Evolutionary conservation across 805 yeast species (phyloP), one percentile per base, ranked within the genome.

Genomic region (Limtongozyma cylindracea): DNA sequence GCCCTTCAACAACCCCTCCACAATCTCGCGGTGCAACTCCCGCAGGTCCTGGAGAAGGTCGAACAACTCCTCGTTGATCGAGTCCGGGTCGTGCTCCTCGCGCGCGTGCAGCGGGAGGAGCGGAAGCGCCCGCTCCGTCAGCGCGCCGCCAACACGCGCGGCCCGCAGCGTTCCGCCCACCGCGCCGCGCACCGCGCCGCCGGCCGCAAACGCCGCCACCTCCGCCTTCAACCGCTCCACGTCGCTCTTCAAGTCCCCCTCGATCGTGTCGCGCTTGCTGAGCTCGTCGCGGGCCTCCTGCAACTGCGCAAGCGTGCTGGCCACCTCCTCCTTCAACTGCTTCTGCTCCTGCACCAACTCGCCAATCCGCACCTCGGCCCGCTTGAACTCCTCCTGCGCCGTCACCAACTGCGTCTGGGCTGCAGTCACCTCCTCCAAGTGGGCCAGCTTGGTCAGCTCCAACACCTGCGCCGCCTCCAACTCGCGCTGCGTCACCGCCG

Each of bases 1-100:
- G 8, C 78, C 82, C 50, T 67, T 72, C 38, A 88, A 54, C 28
- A 88, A 53, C 5, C 92, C 91, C 33, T 72, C 82, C 15, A 80
- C 71, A 22, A 78, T 73, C 44, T 84, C 95, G 27, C 63, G 57
- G 40, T 76, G 84, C 29, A 84, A 50, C 23, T 61, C 53, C 26
- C 62, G 61, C 3, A 88, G 64, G 33, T 74, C 74, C 35, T 72
- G 65, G 27, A 74, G 51, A 33, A 70, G 51, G 33, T 60, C 56
- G 58, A 63, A 73, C 25, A 74, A 48, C 39, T 76, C 88, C 35
- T 63, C 77, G 34, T 71, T 70, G 30, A 74, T 71, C 23, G 67
- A 72, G 28, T 69, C 71, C 27, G 68, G 44, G 27, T 53, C 55
- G 28, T 58, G 55, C 20, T 53, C 57, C 32, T 61, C 70, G 37